phyloP scores from a whole-genome alignment of 1,284 basidiomycete species.

The Cerrena zonata region DNA sequence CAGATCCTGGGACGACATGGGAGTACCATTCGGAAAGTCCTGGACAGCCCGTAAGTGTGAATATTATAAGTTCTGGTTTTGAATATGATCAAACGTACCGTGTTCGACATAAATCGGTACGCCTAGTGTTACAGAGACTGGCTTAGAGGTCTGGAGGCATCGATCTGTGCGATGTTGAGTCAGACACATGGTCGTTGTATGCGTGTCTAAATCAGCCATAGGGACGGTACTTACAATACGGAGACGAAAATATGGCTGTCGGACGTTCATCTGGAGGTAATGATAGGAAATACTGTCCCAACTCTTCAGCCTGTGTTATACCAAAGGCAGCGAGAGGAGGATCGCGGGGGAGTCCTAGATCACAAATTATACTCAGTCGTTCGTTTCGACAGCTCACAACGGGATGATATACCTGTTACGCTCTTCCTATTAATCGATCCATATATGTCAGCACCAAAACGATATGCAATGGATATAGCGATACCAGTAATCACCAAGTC shows the following conservation, averaged over 20 bases:
- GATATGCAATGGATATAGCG: not conserved
- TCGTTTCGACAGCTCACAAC: not conserved
- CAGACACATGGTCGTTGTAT: not conserved
- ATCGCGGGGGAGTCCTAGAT: slow-evolving; percentile 54
- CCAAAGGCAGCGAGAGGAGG: slow-evolving; percentile 75
- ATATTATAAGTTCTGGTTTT: no score
- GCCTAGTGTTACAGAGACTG: slow-evolving; percentile 53
- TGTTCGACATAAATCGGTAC: slow-evolving; percentile 74
- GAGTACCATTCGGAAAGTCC: slow-evolving; percentile 84
- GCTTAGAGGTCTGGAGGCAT: slow-evolving; percentile 74
- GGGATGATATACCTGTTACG: slow-evolving; percentile 44
- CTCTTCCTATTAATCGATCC: slow-evolving; percentile 43
- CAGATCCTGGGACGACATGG: slow-evolving; percentile 59
- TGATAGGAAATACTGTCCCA: slow-evolving; percentile 58
- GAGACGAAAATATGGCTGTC: slow-evolving; percentile 74
- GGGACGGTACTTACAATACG: slow-evolving; percentile 54
- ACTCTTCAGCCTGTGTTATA: slow-evolving; percentile 69
- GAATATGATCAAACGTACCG: slow-evolving; percentile 36
- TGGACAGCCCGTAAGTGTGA: no score
- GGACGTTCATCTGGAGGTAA: slow-evolving; percentile 66
- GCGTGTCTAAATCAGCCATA: slow-evolving; percentile 1
- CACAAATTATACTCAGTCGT: not conserved
- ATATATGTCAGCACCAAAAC: slow-evolving; percentile 1
- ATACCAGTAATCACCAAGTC: slow-evolving; percentile 46
- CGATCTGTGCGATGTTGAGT: slow-evolving; percentile 48